phyloP scores from a whole-genome alignment of 2,329 filamentous ascomycete species.

The Orbilia brochopaga region DNA sequence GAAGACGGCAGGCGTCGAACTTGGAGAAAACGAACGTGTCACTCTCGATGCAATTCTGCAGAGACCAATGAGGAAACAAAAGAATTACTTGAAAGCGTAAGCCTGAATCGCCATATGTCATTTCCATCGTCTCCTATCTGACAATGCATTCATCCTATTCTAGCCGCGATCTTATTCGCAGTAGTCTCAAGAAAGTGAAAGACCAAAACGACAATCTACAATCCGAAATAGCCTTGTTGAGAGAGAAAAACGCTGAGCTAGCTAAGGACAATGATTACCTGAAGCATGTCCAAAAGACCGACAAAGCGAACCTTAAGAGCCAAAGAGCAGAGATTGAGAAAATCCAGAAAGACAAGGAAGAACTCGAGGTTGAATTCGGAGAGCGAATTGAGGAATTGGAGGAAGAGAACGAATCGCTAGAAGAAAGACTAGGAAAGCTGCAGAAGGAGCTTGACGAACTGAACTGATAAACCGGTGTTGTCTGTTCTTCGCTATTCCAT shows the following conservation, averaged over 20 bases:
- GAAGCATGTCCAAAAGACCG: background rate
- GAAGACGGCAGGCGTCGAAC: background rate
- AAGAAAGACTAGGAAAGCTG: background rate
- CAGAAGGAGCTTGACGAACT: background rate
- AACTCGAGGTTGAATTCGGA: background rate
- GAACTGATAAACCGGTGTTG: no score
- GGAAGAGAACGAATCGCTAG: background rate
- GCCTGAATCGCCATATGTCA: background rate
- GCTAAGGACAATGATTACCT: background rate
- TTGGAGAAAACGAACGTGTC: background rate
- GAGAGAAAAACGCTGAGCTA: background rate
- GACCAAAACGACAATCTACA: background rate
- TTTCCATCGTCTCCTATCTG: background rate
- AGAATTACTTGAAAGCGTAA: constrained; percentile 8
- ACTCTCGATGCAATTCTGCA: background rate
- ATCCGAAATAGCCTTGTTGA: background rate
- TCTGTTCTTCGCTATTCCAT: background rate
- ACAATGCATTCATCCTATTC: background rate
- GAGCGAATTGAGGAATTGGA: background rate
- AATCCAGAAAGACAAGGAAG: background rate
- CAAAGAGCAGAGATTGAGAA: constrained; percentile 7
- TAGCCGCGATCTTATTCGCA: constrained; percentile 10
- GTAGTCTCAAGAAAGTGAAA: background rate
- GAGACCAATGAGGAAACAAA: constrained; percentile 2
- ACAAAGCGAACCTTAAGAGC: constrained; percentile 8